Conservation (phyloP, 2,329 filamentous ascomycete species). For the Neurospora sp. region DNA sequence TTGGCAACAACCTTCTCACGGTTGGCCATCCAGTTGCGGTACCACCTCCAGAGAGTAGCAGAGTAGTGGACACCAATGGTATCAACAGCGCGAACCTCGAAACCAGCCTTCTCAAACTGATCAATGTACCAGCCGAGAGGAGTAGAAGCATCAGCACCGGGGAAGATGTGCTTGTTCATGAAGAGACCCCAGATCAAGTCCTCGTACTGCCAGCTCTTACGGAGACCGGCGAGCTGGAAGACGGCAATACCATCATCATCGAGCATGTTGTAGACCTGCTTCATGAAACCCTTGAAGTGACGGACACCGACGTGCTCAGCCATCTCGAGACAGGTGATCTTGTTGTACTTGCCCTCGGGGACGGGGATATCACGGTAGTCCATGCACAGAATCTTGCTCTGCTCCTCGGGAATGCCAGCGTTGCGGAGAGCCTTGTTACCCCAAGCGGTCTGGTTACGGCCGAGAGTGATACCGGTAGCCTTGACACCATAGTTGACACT, state of each 20-base stretch:
- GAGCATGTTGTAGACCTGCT: slow-evolving; percentile 88
- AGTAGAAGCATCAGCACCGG: slow-evolving; percentile 89
- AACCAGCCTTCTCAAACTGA: slow-evolving; percentile 75
- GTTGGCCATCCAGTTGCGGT: slow-evolving; percentile 96
- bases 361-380: slow-evolving; percentile 93
- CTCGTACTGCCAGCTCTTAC: slow-evolving; percentile 95
- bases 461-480: slow-evolving; percentile 82
- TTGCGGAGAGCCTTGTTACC: slow-evolving; percentile 83
- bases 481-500: slow-evolving; percentile 81
- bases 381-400: slow-evolving; percentile 88
- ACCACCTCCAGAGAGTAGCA: slow-evolving; percentile 95
- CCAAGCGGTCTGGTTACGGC: slow-evolving; percentile 93
- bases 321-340: slow-evolving; percentile 98
- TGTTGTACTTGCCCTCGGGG: slow-evolving; percentile 70
- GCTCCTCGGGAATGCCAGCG: slow-evolving; percentile 71
- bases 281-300: slow-evolving; percentile 70
- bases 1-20: slow-evolving; percentile 85
- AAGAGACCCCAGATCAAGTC: slow-evolving; percentile 97
- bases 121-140: slow-evolving; percentile 82
- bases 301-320: slow-evolving; percentile 96
- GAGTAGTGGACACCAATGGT: slow-evolving; percentile 96
- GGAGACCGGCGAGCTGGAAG: slow-evolving; percentile 87
- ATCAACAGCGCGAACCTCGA: slow-evolving; percentile 85
- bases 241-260: slow-evolving; percentile 95
- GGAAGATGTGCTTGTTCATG: slow-evolving; percentile 99